Evolutionary conservation across 2,329 filamentous ascomycete species (phyloP), one percentile per base, ranked within the genome.

Genomic region (Microsporum ferrugineum): DNA sequence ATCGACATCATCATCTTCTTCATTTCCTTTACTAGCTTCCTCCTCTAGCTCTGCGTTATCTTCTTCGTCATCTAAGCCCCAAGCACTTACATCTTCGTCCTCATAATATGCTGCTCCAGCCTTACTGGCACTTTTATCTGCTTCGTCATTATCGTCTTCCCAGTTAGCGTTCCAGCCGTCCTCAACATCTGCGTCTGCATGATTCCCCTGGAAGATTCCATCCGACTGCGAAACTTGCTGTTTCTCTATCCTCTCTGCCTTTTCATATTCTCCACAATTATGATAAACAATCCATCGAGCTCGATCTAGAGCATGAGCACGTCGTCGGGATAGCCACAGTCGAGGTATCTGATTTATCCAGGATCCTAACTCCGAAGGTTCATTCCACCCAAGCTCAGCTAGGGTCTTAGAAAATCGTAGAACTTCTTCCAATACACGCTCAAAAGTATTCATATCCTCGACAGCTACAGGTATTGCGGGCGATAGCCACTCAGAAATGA

Each of bases 241-340:
- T 57, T 86, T 95, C 73, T 97, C 92, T 0, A 95, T 79, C 67
- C 88, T 84, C 71, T 96, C 91, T 0, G 95, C 91, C 53, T 82
- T 79, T 66, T 84, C 87, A 12, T 86, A 80, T 31, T 79, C 74
- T 6, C 86, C 85, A 43, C 92, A 80, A 6, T 87, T 88, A 58
- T 77, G 76, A 2, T 84, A 80, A 1, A 96, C 79, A 53, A 87
- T 82, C 23, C 76, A 81, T 29, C 94, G 84, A 10, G 95, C 84
- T 38, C 82, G 81, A 63, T 91, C 87, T 29, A 99, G 80, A 0
- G 89, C 86, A 38, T 82, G 84, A 68, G 95, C 91, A 68, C 88
- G 85, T 65, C 91, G 87, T 71, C 90, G 92, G 1, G 83, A 83
- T 12, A 97, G 80, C 94, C 94, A 99, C 31, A 90, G 85, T 61